Evolutionary conservation across 495 filamentous ascomycete genomes (phyloP), one percentile per base, ranked within the genome.

Genomic region (Aspergillus indologenus): DNA sequence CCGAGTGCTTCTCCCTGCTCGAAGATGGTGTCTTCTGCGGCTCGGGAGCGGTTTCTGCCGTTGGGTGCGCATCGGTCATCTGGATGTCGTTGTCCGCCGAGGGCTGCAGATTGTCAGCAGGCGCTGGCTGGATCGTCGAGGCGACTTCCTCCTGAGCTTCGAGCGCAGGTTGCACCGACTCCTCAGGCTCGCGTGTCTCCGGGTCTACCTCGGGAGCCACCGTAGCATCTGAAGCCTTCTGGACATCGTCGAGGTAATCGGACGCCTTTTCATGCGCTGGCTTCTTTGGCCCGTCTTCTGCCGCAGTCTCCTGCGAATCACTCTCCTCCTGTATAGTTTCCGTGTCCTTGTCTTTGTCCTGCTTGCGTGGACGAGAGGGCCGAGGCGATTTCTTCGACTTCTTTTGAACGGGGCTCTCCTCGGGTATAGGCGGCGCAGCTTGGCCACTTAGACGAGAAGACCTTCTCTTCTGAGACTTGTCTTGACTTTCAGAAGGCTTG

Each of bases 391-490:
- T 64, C 40, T 47, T 54, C 20, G 50, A 50, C 22, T 61, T 64
- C 40, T 47, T 54, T 22, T 45, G 52, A 5, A 23, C 22, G 21
- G 61, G 61, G 11, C 17, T 57, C 42, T 65, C 63, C 26, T 60
- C 62, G 2, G 59, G 26, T 17, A 61, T 45, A 14, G 52, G 51
- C 2, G 61, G 60, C 3, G 56, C 54, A 29, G 64, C 54, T 20
- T 64, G 53, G 6, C 65, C 68, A n/a, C 68, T 68, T 12, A 68
- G 56, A 29, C 66, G 66, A 7, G 61, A 54, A 12, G 68, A 73
- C 45, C 71, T 67, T 34, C 71, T 68, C 8, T 62, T 45, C 45
- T 66, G 58, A 29, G 57, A 62, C 44, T 56, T 34, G 4, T 59
- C 56, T 53, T 61, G 63, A 4, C 43, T 22, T 12, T 40, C 51